Evolutionary conservation across 305 asterid genomes (phyloP), one percentile per base, ranked within the genome.

Genomic region (Solanum aculeatissimum): DNA sequence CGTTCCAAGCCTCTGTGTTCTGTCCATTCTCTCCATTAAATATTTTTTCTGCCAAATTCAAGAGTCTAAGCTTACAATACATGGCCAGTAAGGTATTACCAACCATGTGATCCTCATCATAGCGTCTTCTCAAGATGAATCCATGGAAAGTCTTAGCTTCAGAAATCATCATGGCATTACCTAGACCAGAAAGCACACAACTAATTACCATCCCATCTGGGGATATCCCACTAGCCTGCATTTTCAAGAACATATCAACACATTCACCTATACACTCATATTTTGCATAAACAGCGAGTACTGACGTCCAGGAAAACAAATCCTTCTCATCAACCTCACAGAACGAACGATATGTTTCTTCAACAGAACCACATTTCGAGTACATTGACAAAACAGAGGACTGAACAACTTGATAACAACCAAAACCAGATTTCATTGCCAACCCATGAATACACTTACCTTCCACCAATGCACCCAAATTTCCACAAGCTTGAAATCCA

Each of bases 401-500:
- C 87, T 90, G 92, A 88, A 93, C 82, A 18, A 58, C 53, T 42
- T 77, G 84, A 29, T 91, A 85, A 80, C 88, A 86, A 53, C 70
- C 81, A 80, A 89, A 77, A 66, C 98, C 98, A 35, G 83, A 79
- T 87, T 95, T 94, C 58, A 93, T 51, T 1, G 91, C 90, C 82
- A 93, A 86, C 0, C 93, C 95, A 70, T 95, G 98, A 87, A 94
- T 92, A 85, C 98, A 93, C 82, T 86, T 91, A 80, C 97, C 97
- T 88, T 88, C 93, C n/a, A 69, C 54, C 85, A 94, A 86, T 51
- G 91, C 92, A 86, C 90, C 74, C 85, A 90, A 82, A 87, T 89
- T 89, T 66, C 93, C 98, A 89, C 97, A 95, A 82, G 98, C 97
- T 88, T 92, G 97, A 51, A 95, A 91, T 18, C 95, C 96, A 27